phyloP scores from a whole-genome alignment of 1,139 yeast species.

The Lodderomyces elongisporus region DNA sequence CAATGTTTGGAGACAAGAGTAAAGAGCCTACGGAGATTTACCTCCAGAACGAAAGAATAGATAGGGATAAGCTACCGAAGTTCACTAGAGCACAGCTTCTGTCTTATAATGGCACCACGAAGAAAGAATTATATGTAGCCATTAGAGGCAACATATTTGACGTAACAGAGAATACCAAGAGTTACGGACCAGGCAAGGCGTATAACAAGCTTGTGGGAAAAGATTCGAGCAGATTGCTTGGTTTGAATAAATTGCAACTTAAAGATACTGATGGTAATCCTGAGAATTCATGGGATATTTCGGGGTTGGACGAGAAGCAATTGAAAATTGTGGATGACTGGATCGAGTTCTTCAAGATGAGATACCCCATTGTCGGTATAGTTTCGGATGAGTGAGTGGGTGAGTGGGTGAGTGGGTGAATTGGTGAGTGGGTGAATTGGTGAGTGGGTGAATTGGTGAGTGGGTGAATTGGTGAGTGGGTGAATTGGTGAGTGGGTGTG shows the following conservation, averaged over 20 bases:
- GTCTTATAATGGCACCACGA: constrained; percentile 28
- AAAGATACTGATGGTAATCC: constrained; percentile 14
- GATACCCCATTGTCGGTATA: constrained; percentile 39
- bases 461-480: too few species aligned
- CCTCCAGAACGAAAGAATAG: constrained; percentile 18
- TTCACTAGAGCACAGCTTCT: constrained; percentile 33
- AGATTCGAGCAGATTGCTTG: constrained; percentile 70
- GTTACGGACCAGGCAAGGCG: constrained; percentile 73
- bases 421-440: too few species aligned
- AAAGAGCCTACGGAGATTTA: constrained; percentile 18
- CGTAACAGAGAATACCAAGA: constrained; percentile 58
- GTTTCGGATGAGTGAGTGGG: constrained; percentile 21
- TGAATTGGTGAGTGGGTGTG: too few species aligned
- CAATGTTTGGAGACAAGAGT: constrained; percentile 9
- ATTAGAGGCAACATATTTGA: constrained; percentile 75
- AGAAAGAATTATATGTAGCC: constrained; percentile 55
- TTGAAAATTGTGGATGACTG: constrained; percentile 50
- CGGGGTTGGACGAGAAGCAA: constrained; percentile 47
- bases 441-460: too few species aligned
- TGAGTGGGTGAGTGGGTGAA: too few species aligned
- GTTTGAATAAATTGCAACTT: constrained; percentile 33
- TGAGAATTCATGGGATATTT: constrained; percentile 41
- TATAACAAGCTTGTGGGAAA: constrained; percentile 72
- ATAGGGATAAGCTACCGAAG: constrained; percentile 25
- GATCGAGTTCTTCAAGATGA: constrained; percentile 49